phyloP scores from a whole-genome alignment of 192 early-diverging fungal genomes.

The Endogone sp. region DNA sequence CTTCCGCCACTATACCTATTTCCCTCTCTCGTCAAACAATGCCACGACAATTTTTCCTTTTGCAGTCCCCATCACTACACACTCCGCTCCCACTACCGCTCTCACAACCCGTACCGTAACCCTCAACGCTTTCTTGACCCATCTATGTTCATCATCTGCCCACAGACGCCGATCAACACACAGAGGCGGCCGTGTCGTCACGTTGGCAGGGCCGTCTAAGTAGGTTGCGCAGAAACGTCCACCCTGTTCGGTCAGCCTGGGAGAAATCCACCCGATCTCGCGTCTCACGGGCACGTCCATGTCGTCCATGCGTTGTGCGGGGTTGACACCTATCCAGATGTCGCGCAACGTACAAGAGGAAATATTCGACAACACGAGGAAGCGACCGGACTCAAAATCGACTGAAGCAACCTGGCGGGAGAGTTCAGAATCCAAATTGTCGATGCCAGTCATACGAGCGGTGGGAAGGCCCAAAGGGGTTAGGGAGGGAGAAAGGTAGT shows the following conservation, averaged over 20 bases:
- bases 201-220: not conserved
- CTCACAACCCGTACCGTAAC: not conserved
- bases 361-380: no score
- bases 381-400: not conserved
- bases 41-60: not conserved
- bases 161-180: not conserved
- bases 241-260: not conserved
- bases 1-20: not conserved
- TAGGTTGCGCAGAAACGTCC: not conserved
- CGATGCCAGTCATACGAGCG: slow-evolving; percentile 1
- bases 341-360: not conserved
- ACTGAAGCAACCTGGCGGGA: not conserved
- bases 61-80: not conserved
- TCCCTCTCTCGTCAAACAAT: not conserved
- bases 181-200: not conserved
- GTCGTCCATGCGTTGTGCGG: not conserved
- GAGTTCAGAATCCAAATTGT: not conserved
- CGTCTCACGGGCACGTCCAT: not conserved
- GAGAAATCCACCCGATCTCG: not conserved
- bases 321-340: not conserved
- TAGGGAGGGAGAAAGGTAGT: slow-evolving; percentile 10
- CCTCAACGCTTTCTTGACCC: not conserved
- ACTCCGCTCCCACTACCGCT: not conserved
- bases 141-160: not conserved
- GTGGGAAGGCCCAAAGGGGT: not conserved